phyloP scores from a whole-genome alignment of 306 rosid genomes.

The Cicer bijugum region DNA sequence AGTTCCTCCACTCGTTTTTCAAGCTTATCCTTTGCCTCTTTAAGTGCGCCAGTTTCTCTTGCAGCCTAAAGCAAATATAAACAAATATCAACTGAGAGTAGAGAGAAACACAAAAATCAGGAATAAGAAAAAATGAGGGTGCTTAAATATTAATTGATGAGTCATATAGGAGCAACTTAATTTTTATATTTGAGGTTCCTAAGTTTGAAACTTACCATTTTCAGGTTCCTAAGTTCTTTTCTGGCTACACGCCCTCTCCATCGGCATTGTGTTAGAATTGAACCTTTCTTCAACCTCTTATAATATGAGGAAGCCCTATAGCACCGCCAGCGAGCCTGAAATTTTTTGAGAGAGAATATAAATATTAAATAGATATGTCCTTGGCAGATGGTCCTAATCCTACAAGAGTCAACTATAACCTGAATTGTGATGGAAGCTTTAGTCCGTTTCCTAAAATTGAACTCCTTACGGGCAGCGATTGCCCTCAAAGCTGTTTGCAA shows the following conservation, averaged over 20 bases:
- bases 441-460: slow-evolving; percentile 67
- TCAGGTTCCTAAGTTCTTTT: slow-evolving; percentile 89
- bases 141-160: slow-evolving; percentile 30
- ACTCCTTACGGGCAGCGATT: slow-evolving; percentile 77
- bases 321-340: slow-evolving; percentile 92
- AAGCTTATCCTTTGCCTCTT: slow-evolving; percentile 85
- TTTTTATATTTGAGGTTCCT: slow-evolving; percentile 11
- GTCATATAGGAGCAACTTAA: slow-evolving; percentile 24
- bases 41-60: slow-evolving; percentile 88
- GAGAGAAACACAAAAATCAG: slow-evolving; percentile 11
- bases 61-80: slow-evolving; percentile 65
- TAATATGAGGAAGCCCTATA: slow-evolving; percentile 69
- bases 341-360: slow-evolving; percentile 35
- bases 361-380: slow-evolving; percentile 20
- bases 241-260: slow-evolving; percentile 81
- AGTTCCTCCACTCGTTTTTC: slow-evolving; percentile 87
- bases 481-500: slow-evolving; percentile 91
- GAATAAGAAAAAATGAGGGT: not conserved
- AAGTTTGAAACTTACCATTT: slow-evolving; percentile 63
- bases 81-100: slow-evolving; percentile 39
- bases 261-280: slow-evolving; percentile 75
- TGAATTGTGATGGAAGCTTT: slow-evolving; percentile 80
- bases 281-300: slow-evolving; percentile 81
- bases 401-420: slow-evolving; percentile 56
- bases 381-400: slow-evolving; percentile 30